phyloP scores from a whole-genome alignment of 2,329 filamentous ascomycete genomes.

The Xylariaceae sp. region DNA sequence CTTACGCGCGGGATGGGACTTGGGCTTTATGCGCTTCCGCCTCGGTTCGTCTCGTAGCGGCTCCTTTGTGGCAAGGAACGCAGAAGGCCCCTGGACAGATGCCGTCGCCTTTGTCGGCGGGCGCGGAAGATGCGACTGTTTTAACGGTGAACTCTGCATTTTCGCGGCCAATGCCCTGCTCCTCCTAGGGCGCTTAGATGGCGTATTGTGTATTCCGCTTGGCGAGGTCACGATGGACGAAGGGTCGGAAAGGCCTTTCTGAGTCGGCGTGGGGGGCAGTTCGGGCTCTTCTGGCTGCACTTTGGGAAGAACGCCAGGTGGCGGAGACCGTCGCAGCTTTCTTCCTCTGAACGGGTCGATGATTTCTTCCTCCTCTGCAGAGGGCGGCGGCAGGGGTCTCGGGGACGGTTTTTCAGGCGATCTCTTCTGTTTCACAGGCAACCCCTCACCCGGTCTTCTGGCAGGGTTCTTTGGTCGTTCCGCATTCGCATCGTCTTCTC shows the following conservation, averaged over 20 bases:
- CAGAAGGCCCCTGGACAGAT: slow-evolving; percentile 3
- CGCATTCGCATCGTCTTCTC: slow-evolving; percentile 2
- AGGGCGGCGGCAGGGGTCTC: slow-evolving; percentile 45
- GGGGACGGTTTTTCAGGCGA: slow-evolving; percentile 43
- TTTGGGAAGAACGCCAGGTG: slow-evolving; percentile 32
- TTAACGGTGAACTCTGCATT: slow-evolving; percentile 48
- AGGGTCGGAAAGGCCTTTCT: slow-evolving; percentile 47
- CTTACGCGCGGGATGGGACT: slow-evolving; percentile 39
- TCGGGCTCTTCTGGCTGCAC: slow-evolving; percentile 53
- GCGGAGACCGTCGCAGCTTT: slow-evolving; percentile 37
- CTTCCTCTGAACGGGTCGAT: slow-evolving; percentile 41
- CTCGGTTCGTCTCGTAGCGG: slow-evolving; percentile 14
- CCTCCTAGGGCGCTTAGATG: slow-evolving; percentile 47
- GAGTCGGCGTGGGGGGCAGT: slow-evolving; percentile 55
- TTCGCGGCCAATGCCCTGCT: slow-evolving; percentile 38
- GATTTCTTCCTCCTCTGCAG: slow-evolving; percentile 41
- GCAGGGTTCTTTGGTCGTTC: slow-evolving; percentile 20
- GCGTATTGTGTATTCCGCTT: slow-evolving; percentile 56
- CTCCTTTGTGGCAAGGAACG: slow-evolving; percentile 9
- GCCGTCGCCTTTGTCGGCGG: slow-evolving; percentile 21
- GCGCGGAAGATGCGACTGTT: slow-evolving; percentile 38
- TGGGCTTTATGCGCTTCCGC: slow-evolving; percentile 20
- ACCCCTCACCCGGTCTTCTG: slow-evolving; percentile 31
- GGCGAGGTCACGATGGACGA: slow-evolving; percentile 51
- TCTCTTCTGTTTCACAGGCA: slow-evolving; percentile 38